These are phyloP conservation scores for Blastomyces gilchristii DNA, from an alignment of 2,329 filamentous ascomycete species.

Conservation along the genomic window DNA sequence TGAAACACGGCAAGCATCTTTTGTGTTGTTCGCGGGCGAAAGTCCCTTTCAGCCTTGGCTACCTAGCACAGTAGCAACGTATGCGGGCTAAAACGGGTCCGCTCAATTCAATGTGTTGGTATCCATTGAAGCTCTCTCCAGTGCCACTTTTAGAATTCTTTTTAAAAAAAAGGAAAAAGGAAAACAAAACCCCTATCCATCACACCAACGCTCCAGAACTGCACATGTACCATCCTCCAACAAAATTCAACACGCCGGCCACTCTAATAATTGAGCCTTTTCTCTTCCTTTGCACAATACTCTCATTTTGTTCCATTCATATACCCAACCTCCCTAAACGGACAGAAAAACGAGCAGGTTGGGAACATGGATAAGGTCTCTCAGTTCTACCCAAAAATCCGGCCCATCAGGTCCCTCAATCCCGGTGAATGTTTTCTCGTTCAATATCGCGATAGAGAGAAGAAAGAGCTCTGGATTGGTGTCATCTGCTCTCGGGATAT, in stretches of 20 bases:
- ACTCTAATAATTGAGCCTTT: background rate
- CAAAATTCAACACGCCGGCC: background rate
- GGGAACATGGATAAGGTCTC: background rate
- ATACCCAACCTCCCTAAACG: background rate
- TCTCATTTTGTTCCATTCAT: background rate
- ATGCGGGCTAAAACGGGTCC: background rate
- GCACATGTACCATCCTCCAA: background rate
- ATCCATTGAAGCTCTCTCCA: background rate
- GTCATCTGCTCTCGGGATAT: background rate
- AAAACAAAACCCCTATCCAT: background rate
- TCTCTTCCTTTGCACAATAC: background rate
- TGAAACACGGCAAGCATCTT: background rate
- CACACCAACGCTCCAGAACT: background rate
- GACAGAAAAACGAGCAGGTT: background rate
- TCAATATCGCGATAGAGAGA: background rate
- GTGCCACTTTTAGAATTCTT: background rate
- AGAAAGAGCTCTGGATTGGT: background rate
- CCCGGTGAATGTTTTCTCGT: conserved; percentile 1
- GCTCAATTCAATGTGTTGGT: background rate
- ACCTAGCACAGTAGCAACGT: background rate
- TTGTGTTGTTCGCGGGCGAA: background rate
- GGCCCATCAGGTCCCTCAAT: background rate
- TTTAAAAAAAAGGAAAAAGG: background rate
- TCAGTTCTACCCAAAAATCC: background rate
- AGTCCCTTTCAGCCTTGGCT: background rate